These are phyloP conservation scores for Chaetomium sp. DNA, from an alignment of 2,329 filamentous ascomycete genomes.

Conservation along the genomic window DNA sequence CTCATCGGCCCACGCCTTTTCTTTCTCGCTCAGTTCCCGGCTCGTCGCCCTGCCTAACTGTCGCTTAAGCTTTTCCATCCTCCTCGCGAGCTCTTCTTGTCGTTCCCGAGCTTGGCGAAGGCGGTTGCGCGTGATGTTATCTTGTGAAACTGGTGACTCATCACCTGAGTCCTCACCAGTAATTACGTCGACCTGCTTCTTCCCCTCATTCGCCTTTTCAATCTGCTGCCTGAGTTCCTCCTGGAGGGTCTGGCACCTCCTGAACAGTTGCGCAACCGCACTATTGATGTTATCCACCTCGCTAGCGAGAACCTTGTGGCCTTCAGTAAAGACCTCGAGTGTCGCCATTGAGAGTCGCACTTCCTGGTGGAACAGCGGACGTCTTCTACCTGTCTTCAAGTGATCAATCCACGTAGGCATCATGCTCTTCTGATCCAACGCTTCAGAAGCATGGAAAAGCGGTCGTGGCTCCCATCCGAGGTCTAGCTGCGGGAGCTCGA, in stretches of 20 bases:
- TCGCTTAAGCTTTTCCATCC: slow-evolving; percentile 53
- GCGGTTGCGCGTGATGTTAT: slow-evolving; percentile 53
- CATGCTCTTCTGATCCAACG: slow-evolving; percentile 51
- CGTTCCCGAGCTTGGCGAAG: slow-evolving; percentile 48
- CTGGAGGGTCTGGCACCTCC: slow-evolving; percentile 61
- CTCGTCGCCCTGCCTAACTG: slow-evolving; percentile 42
- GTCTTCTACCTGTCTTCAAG: slow-evolving; percentile 40
- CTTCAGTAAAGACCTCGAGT: slow-evolving; percentile 63
- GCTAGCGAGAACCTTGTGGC: slow-evolving; percentile 62
- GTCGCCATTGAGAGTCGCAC: slow-evolving; percentile 65
- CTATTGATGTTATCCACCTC: slow-evolving; percentile 63
- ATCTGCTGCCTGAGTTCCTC: slow-evolving; percentile 63
- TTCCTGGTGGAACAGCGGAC: slow-evolving; percentile 55
- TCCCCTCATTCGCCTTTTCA: slow-evolving; percentile 57
- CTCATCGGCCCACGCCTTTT: slow-evolving; percentile 45
- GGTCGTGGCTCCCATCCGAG: slow-evolving; percentile 58
- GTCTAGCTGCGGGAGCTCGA: slow-evolving; percentile 37
- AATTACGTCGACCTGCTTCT: slow-evolving; percentile 59
- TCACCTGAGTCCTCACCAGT: slow-evolving; percentile 51
- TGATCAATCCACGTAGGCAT: slow-evolving; percentile 38
- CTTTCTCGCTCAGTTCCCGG: slow-evolving; percentile 55
- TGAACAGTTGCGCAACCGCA: slow-evolving; percentile 67
- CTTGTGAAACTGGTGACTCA: slow-evolving; percentile 42
- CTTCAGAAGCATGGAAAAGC: slow-evolving; percentile 56
- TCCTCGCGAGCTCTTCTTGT: slow-evolving; percentile 50